Base-by-base conservation (phyloP, 257 asterid species). In the Pogostemon cablin region DNA sequence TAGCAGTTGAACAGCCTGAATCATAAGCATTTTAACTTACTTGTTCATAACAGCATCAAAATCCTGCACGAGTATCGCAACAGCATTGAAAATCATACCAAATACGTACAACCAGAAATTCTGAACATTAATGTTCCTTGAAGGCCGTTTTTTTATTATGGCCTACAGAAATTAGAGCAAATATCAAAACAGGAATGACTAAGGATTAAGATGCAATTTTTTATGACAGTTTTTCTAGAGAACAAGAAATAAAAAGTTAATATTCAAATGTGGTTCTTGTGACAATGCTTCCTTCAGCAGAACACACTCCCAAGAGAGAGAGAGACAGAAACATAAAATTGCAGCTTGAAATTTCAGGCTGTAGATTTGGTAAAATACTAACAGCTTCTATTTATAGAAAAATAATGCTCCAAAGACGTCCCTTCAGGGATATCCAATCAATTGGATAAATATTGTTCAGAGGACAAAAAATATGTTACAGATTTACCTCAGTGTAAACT, bases 21-120 rank as follows among this genome's bases (percentile, higher is more conserved):
- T 62, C 65, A 67, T 11, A 34, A 65, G 70, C 62, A 41, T 50
- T 52, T 64, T 50, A 72, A 69, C 70, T 86, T 91, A 95, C 99
- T 95, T 86, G 84, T 81, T 88, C 82, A 82, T 57, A 40, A 95
- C 99, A 55, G 96, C 91, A 72, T 89, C 89, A 83, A 95, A 95
- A 83, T 95, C 99, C 79, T 91, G 99, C 74, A 86, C 84, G 32
- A 95, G 35, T 48, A 95, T 95, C 5, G 99, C 98, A 62, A 88
- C 66, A 61, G 89, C 90, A 82, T 91, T 95, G 93, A 95, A 95
- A 71, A 81, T 78, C 99, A 95, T 95, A 73, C 99, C 99, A 82
- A 91, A 95, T 63, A 95, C 90, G 81, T 95, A 95, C 84, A 95
- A 72, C 99, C 99, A 95, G 86, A 95, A 89, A 86, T 95, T 95